These are phyloP conservation scores for Emmonsia crescens DNA, from an alignment of 2,329 filamentous ascomycete genomes.

Conservation along the genomic window DNA sequence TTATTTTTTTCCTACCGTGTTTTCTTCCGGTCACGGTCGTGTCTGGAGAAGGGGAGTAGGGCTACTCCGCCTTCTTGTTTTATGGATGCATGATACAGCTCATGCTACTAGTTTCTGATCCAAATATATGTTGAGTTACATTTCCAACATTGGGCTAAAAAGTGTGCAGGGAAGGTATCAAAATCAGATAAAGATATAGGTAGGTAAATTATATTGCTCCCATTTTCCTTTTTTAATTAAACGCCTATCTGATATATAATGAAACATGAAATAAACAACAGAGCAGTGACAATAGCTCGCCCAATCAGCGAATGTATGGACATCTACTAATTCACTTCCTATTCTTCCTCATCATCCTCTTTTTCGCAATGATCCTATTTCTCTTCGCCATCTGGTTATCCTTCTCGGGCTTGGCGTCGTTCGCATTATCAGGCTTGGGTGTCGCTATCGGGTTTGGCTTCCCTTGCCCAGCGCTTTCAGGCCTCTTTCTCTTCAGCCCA, in stretches of 20 bases:
- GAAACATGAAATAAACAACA: neutral
- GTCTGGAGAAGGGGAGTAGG: neutral
- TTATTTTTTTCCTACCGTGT: neutral
- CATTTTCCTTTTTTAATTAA: neutral
- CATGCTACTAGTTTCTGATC: neutral
- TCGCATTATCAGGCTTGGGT: constrained; percentile 12
- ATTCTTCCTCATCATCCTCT: constrained; percentile 58
- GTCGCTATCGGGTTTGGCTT: constrained; percentile 2
- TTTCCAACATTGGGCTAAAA: neutral
- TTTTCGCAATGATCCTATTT: constrained; percentile 75
- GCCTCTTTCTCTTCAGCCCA: constrained; percentile 26
- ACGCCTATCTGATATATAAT: neutral
- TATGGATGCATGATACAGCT: neutral
- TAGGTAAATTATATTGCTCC: neutral
- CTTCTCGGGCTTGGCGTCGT: constrained; percentile 24
- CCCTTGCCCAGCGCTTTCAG: constrained; percentile 8
- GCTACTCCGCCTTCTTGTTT: neutral
- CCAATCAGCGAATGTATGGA: neutral
- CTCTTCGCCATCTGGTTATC: constrained; percentile 49
- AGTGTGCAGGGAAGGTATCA: neutral
- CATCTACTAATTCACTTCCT: constrained; percentile 42
- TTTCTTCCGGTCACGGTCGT: neutral
- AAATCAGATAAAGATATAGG: neutral
- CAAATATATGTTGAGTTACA: neutral
- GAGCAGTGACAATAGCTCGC: neutral